phyloP scores from a whole-genome alignment of 2,329 filamentous ascomycete species.

The Curvularia sp. region DNA sequence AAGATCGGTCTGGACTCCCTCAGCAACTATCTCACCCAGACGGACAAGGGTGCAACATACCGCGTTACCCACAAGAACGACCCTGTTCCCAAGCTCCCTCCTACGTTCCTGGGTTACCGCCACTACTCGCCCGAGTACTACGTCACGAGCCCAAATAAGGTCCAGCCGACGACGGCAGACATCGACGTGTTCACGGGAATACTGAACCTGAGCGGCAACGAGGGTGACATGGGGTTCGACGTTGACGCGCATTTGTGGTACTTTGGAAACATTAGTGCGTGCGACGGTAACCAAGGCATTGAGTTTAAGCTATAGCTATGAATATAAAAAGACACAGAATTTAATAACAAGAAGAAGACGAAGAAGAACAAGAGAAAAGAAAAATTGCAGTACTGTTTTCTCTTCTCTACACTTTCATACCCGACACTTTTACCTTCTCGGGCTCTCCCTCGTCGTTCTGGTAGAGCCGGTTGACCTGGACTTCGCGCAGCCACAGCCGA shows the following conservation, averaged over 20 bases:
- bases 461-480: slow-evolving; percentile 47
- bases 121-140: slow-evolving; percentile 76
- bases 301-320: slow-evolving; percentile 28
- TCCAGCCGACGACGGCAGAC: slow-evolving; percentile 29
- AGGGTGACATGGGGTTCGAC: slow-evolving; percentile 38
- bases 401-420: slow-evolving; percentile 31
- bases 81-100: slow-evolving; percentile 72
- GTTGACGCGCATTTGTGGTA: slow-evolving; percentile 47
- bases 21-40: slow-evolving; percentile 61
- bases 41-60: slow-evolving; percentile 62
- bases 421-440: slow-evolving; percentile 31
- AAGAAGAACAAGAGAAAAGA: not conserved
- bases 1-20: slow-evolving; percentile 68
- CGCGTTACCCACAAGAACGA: slow-evolving; percentile 73
- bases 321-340: not conserved
- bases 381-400: not conserved
- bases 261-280: slow-evolving; percentile 46
- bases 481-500: slow-evolving; percentile 53
- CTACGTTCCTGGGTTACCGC: slow-evolving; percentile 66
- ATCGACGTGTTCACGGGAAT: slow-evolving; percentile 29
- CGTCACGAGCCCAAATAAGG: slow-evolving; percentile 38
- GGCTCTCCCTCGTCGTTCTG: slow-evolving; percentile 46
- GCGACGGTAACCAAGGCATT: slow-evolving; percentile 38
- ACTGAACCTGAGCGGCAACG: slow-evolving; percentile 40
- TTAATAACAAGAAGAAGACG: not conserved